phyloP scores from a whole-genome alignment of 495 filamentous ascomycete species.

The Umbilicaria muhlenbergii region DNA sequence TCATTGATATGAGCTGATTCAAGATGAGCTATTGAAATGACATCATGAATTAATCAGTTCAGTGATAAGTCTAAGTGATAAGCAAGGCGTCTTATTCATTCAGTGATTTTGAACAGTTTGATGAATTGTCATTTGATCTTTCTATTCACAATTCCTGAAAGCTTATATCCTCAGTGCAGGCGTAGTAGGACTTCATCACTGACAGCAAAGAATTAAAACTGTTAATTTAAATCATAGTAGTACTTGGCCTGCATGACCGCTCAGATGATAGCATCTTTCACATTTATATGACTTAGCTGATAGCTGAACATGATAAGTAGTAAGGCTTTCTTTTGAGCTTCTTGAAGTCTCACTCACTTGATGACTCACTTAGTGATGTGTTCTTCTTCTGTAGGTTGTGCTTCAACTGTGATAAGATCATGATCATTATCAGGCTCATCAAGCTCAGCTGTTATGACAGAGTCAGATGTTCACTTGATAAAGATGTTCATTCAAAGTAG shows the following conservation, averaged over 20 bases:
- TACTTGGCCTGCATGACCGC: background rate
- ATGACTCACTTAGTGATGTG: too few species aligned
- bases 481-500: too few species aligned
- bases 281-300: background rate
- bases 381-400: too few species aligned
- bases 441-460: too few species aligned
- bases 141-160: background rate
- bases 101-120: background rate
- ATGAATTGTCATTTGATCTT: background rate
- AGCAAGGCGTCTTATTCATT: background rate
- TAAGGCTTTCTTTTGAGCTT: too few species aligned
- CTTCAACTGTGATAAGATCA: too few species aligned
- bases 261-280: background rate
- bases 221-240: background rate
- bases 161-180: background rate
- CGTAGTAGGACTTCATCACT: background rate
- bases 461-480: too few species aligned
- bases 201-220: background rate
- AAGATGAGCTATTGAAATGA: background rate
- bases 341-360: too few species aligned
- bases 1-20: background rate
- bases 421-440: too few species aligned
- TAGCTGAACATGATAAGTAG: background rate
- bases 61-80: background rate
- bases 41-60: background rate